A percentile compares a stretch with the other conserved stretches of the same genome.
Evolutionary conservation across 192 early-diverging fungal species (phyloP).

Genomic region (Linnemannia schmuckeri): DNA sequence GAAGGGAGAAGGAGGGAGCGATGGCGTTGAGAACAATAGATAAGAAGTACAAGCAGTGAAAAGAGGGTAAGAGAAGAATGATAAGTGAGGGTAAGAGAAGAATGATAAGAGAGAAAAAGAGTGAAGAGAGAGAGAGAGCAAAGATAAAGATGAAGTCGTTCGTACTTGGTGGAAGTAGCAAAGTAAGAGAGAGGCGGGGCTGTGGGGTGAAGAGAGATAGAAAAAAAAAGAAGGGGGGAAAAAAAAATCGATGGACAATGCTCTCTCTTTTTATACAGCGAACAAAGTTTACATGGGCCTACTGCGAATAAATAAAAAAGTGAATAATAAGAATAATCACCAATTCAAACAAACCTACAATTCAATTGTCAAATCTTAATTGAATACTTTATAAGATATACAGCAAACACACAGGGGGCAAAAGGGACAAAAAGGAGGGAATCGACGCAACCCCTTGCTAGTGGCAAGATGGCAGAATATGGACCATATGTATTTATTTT

Average conservation of each 20-base stretch:
- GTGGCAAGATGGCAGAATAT: too few species aligned
- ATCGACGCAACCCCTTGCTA: too few species aligned
- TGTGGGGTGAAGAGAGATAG: background rate
- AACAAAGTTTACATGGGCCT: background rate
- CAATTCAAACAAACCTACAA: too few species aligned
- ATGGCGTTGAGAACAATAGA: background rate
- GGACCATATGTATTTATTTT: too few species aligned
- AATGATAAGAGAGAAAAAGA: background rate
- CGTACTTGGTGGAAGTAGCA: background rate
- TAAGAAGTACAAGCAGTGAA: background rate
- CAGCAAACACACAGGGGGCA: too few species aligned
- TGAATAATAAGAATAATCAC: too few species aligned
- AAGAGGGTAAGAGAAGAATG: background rate
- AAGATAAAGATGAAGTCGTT: background rate
- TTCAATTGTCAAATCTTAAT: too few species aligned
- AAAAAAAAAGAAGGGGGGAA: background rate
- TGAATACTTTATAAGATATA: too few species aligned
- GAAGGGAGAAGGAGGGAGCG: too few species aligned
- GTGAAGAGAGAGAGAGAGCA: background rate
- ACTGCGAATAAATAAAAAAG: background rate
- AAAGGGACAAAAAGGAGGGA: too few species aligned
- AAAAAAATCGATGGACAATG: background rate
- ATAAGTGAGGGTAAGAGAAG: background rate
- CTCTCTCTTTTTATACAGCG: background rate
- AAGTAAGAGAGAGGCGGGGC: slow-evolving; percentile 4